These are phyloP conservation scores for Austropuccinia psidii DNA, from an alignment of 1,284 basidiomycete species.

Conservation along the genomic window DNA sequence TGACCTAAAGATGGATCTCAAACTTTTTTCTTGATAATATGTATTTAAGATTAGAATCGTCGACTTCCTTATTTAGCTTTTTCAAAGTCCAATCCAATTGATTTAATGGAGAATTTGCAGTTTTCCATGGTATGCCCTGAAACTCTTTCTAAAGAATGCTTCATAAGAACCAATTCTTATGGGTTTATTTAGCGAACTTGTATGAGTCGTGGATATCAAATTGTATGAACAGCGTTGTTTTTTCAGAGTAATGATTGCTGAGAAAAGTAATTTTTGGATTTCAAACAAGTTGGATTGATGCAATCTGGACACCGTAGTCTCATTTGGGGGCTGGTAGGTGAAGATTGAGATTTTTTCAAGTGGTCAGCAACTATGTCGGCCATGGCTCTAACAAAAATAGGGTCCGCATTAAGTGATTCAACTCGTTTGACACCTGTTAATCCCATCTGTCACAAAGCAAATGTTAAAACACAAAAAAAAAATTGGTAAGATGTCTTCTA, in stretches of 20 bases:
- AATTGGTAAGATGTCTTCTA: constrained; percentile 27
- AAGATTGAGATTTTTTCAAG: constrained; percentile 50
- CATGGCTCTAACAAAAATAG: constrained; percentile 90
- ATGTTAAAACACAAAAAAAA: constrained; percentile 2
- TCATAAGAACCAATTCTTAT: too few relatives aligned
- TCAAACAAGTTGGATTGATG: constrained; percentile 73
- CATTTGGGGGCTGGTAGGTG: constrained; percentile 65
- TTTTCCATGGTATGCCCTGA: too few relatives aligned
- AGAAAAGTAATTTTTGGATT: constrained; percentile 78
- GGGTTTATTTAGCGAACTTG: too few relatives aligned
- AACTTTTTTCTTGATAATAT: too few relatives aligned
- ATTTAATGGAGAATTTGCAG: too few relatives aligned
- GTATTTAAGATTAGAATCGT: too few relatives aligned
- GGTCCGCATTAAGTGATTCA: constrained; percentile 94
- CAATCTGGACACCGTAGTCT: constrained; percentile 86
- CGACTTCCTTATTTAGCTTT: too few relatives aligned
- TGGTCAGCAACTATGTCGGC: constrained; percentile 86
- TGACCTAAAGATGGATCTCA: too few relatives aligned
- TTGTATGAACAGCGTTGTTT: constrained; percentile 25
- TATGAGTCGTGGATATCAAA: too few relatives aligned
- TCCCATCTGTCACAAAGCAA: constrained; percentile 60
- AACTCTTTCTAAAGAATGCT: too few relatives aligned
- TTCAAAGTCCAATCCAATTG: too few relatives aligned
- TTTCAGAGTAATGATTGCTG: constrained; percentile 21
- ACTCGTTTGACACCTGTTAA: constrained; percentile 76